A percentile compares a stretch with the other conserved stretches of the same genome.
Evolutionary conservation across 768 basidiomycete genomes (phyloP).

Genomic region (Sarcodon sp.): DNA sequence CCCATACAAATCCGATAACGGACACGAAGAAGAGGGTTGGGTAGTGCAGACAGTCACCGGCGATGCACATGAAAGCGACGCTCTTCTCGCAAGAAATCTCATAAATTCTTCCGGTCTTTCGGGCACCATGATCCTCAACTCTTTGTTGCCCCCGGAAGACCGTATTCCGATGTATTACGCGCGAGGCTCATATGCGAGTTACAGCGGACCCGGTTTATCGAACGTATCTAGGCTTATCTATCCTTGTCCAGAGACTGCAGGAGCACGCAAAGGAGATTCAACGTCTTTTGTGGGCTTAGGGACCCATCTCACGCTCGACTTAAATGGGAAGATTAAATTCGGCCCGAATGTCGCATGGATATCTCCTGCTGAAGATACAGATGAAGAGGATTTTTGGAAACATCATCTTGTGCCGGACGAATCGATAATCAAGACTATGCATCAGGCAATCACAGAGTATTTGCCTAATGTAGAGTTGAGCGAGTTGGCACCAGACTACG

Average conservation of each 20-base stretch:
- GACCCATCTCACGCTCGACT: slow-evolving; percentile 82
- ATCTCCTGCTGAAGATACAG: slow-evolving; percentile 33
- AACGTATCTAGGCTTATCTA: slow-evolving; percentile 73
- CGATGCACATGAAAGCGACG: slow-evolving; percentile 32
- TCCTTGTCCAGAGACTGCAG: slow-evolving; percentile 67
- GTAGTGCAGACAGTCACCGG: slow-evolving; percentile 70
- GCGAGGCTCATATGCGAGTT: slow-evolving; percentile 80
- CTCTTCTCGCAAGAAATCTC: slow-evolving; percentile 60
- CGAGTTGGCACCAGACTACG: slow-evolving; percentile 70
- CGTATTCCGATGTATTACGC: slow-evolving; percentile 71
- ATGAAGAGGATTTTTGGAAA: slow-evolving; percentile 67
- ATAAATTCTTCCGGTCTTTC: slow-evolving; percentile 80
- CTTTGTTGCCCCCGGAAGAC: slow-evolving; percentile 40
- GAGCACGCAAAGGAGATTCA: slow-evolving; percentile 27
- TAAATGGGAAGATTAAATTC: slow-evolving; percentile 77
- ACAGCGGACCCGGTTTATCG: slow-evolving; percentile 65
- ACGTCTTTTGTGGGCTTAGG: slow-evolving; percentile 71
- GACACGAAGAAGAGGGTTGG: slow-evolving; percentile 54
- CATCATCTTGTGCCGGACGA: slow-evolving; percentile 51
- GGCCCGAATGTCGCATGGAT: slow-evolving; percentile 93
- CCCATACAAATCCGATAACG: slow-evolving; percentile 23
- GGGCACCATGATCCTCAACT: slow-evolving; percentile 57
- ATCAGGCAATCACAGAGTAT: slow-evolving; percentile 59
- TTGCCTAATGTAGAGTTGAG: slow-evolving; percentile 48
- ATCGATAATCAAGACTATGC: slow-evolving; percentile 41